Percentiles rank a stretch among this genome's conserved stretches.
phyloP scores from a whole-genome alignment of 2,329 filamentous ascomycete genomes.

The Monosporascus cannonballus region DNA sequence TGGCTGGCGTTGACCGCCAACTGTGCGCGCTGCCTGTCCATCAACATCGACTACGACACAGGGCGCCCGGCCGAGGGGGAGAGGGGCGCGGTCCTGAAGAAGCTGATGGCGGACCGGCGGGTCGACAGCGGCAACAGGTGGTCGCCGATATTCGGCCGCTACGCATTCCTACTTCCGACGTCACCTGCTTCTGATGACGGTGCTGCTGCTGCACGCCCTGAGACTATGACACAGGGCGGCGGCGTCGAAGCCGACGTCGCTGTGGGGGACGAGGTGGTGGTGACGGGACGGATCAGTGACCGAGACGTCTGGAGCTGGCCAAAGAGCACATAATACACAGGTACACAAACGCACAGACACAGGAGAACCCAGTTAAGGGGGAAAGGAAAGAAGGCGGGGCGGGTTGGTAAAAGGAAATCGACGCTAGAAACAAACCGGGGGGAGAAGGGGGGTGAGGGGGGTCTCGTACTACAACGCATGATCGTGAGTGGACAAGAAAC shows the following conservation, averaged over 20 bases:
- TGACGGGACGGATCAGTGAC: conserved; percentile 43
- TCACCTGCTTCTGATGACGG: conserved; percentile 21
- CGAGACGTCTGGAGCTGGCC: conserved; percentile 51
- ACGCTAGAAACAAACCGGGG: too few species aligned
- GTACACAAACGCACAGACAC: background rate
- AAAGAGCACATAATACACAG: conserved; percentile 6
- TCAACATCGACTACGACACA: conserved; percentile 67
- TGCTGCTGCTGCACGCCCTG: conserved; percentile 34
- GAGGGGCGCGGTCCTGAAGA: conserved; percentile 58
- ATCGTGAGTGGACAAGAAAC: too few species aligned
- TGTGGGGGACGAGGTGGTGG: conserved; percentile 51
- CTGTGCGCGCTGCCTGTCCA: conserved; percentile 60
- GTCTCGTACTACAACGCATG: too few species aligned
- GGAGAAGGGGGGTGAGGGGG: too few species aligned
- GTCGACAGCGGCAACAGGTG: conserved; percentile 65
- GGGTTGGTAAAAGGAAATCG: too few species aligned
- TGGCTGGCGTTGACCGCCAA: conserved; percentile 58
- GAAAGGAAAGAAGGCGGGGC: too few species aligned
- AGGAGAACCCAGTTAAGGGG: background rate
- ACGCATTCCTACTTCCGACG: conserved; percentile 50
- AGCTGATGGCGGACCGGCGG: conserved; percentile 62
- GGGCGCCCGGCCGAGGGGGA: conserved; percentile 53
- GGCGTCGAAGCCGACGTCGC: conserved; percentile 26
- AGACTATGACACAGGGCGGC: conserved; percentile 27
- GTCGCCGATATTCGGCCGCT: conserved; percentile 66